Percentiles rank a stretch among this genome's conserved stretches.
Conservation (phyloP, 83 land plant species). For the Thuja plicata region DNA sequence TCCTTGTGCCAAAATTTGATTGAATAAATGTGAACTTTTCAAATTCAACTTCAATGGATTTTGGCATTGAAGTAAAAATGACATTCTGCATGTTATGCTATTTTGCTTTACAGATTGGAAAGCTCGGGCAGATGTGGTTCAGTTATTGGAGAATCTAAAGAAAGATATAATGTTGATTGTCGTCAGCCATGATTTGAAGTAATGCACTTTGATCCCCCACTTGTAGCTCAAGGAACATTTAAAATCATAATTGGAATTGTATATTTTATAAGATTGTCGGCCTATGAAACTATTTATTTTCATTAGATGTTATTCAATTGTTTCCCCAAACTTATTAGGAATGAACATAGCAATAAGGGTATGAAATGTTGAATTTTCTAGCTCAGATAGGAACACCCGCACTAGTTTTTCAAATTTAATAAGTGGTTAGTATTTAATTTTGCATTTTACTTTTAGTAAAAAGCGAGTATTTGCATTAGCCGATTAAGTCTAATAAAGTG, state of each 20-base stretch:
- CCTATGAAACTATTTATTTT: background rate
- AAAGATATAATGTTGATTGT: slow-evolving; percentile 80
- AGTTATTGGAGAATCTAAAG: slow-evolving; percentile 75
- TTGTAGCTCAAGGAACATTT: background rate
- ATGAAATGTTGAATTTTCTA: background rate
- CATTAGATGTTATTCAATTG: background rate
- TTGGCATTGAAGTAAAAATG: slow-evolving; percentile 1
- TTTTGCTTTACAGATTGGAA: slow-evolving; percentile 73
- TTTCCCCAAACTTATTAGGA: background rate
- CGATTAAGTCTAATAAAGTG: too few species aligned
- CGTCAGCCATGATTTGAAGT: slow-evolving; percentile 98
- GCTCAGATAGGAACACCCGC: too few species aligned
- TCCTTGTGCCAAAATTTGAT: background rate
- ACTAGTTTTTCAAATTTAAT: too few species aligned
- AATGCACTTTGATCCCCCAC: slow-evolving; percentile 18
- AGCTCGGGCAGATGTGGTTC: slow-evolving; percentile 87
- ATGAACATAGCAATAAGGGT: background rate
- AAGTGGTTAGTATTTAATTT: too few species aligned
- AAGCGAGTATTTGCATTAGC: too few species aligned
- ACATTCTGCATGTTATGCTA: background rate
- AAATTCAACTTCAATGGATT: background rate
- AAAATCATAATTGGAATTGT: background rate
- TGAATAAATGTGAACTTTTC: background rate
- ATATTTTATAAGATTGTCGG: background rate
- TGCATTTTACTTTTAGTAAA: too few species aligned